These are phyloP conservation scores for Naematelia encephala DNA, from an alignment of 768 basidiomycete genomes.

Conservation along the genomic window DNA sequence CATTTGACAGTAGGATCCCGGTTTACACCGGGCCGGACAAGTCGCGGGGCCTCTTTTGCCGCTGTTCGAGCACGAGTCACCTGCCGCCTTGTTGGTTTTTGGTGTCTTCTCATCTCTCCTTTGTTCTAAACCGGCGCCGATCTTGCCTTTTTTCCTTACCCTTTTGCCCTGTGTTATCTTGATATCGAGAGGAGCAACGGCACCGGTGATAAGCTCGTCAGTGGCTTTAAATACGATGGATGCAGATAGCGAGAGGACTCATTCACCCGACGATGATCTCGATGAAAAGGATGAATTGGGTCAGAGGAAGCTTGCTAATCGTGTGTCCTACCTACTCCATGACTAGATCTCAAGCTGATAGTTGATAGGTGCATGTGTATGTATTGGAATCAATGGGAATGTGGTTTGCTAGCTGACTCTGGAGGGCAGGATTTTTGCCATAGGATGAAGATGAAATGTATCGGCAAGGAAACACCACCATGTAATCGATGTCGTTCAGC, in stretches of 20 bases:
- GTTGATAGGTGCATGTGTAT: conserved; percentile 10
- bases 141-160: not conserved
- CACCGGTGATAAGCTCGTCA: not conserved
- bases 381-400: not conserved
- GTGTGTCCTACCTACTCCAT: not conserved
- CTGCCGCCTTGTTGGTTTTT: not conserved
- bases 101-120: not conserved
- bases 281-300: conserved; percentile 1
- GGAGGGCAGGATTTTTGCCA: conserved; percentile 37
- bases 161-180: too few relatives aligned
- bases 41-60: not conserved
- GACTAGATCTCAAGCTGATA: too few relatives aligned
- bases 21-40: not conserved
- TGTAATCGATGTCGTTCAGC: conserved; percentile 39
- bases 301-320: conserved; percentile 5
- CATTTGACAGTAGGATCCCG: not conserved
- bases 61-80: not conserved
- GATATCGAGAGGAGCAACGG: not conserved
- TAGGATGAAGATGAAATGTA: conserved; percentile 47
- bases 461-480: conserved; percentile 41
- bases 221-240: not conserved
- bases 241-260: not conserved
- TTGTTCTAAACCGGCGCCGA: not conserved
- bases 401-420: not conserved
- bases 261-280: conserved; percentile 5